Base-by-base conservation (phyloP, 768 basidiomycete species). In the Suillus alpinus region DNA sequence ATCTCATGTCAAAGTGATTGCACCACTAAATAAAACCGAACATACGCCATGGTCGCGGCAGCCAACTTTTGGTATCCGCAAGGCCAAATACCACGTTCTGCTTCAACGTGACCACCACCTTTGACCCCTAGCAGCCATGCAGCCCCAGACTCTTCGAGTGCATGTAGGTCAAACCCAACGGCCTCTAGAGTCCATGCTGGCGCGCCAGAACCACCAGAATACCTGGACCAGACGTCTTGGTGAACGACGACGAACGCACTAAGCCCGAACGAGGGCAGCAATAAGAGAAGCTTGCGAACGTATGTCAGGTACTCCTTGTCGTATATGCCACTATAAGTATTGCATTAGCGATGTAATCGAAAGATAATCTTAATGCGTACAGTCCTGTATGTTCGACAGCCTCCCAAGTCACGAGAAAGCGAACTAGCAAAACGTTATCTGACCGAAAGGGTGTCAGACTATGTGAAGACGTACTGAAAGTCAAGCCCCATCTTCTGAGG, bases 321-420 rank as follows among this genome's bases (percentile, higher is more conserved):
- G 67, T 96, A 95, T 20, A 86, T 71, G 0, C 94, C 94, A 7
- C 93, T 95, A 66, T 4, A 12, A 46, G 37, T 18, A 51, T 50
- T 16, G 2, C 41, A 57, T 61, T 56, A 55, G 63, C 6, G 50
- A 41, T n/a, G 18, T 18, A 9, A 10, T 59, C 10, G 57, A 41
- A 32, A 26, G 18, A 50, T 12, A 29, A 50, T 41, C 20, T 41
- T 12, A 8, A 34, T 8, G 87, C 93, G 65, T 76, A 95, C 95
- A 86, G 91, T 66, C 94, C 96, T 62, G 83, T 86, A 70, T 98
- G 97, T 70, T 98, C 96, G 16, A 98, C 81, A 0, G 96, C 94
- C 71, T 99, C 96, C 96, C 96, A 99, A 1, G 96, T 95, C 4
- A 98, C 85, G 31, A 95, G 85, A 67, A 99, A 94, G 43, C 95